phyloP scores from a whole-genome alignment of 805 yeast species.

The Cyberlindnera mycetangii region DNA sequence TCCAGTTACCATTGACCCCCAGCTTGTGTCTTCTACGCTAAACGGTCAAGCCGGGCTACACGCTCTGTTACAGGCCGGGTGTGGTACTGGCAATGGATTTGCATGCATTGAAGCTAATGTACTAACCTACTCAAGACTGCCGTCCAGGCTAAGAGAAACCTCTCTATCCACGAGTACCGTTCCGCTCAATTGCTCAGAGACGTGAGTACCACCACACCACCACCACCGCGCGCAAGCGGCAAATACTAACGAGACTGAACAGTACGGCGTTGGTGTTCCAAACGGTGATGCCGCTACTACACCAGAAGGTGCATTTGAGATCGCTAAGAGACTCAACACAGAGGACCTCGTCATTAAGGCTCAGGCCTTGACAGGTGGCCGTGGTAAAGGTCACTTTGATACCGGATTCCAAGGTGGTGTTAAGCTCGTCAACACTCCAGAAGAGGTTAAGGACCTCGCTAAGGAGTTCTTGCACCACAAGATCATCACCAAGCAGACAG shows the following conservation, averaged over 20 bases:
- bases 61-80: too few relatives aligned
- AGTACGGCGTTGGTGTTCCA: constrained; percentile 88
- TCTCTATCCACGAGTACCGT: constrained; percentile 94
- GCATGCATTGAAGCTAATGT: too few relatives aligned
- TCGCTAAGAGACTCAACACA: constrained; percentile 72
- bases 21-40: too few relatives aligned
- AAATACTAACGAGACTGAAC: constrained; percentile 1
- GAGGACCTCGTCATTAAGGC: constrained; percentile 94
- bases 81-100: too few relatives aligned
- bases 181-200: constrained; percentile 79
- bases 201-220: constrained; percentile 10
- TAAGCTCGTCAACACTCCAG: constrained; percentile 78
- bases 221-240: not conserved
- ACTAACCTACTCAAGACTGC: constrained; percentile 16
- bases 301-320: constrained; percentile 80
- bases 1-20: not conserved
- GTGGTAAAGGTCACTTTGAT: constrained; percentile 98
- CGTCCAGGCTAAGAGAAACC: constrained; percentile 50
- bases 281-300: constrained; percentile 88
- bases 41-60: too few relatives aligned
- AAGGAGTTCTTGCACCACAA: constrained; percentile 88
- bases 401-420: constrained; percentile 97
- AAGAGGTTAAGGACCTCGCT: constrained; percentile 84
- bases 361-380: constrained; percentile 98
- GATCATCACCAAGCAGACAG: constrained; percentile 96